These are phyloP conservation scores for Pythium phragmiticola DNA, from an alignment of 352 stramenopile species.

Conservation along the genomic window DNA sequence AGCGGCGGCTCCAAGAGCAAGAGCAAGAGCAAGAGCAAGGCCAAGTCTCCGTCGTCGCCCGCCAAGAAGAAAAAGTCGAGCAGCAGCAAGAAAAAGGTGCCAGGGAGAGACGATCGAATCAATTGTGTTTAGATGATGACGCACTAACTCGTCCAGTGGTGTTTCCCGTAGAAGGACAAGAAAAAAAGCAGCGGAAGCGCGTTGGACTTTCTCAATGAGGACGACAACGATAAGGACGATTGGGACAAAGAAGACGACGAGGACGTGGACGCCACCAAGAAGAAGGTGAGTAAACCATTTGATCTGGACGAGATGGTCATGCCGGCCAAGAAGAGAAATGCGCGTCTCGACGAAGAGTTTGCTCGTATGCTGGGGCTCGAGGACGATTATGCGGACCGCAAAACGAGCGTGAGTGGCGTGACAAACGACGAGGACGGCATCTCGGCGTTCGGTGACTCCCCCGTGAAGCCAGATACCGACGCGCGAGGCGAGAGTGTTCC, in stretches of 20 bases:
- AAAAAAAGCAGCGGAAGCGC: constrained; percentile 32
- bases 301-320: constrained; percentile 28
- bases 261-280: constrained; percentile 4
- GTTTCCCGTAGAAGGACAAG: constrained; percentile 33
- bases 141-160: neutral
- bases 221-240: constrained; percentile 14
- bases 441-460: constrained; percentile 3
- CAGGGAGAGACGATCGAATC: neutral
- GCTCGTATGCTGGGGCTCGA: constrained; percentile 62
- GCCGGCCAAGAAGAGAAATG: constrained; percentile 34
- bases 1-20: constrained; percentile 25
- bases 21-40: constrained; percentile 40
- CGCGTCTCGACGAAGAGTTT: constrained; percentile 57
- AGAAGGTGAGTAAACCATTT: constrained; percentile 14
- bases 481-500: constrained; percentile 10
- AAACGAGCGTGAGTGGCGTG: constrained; percentile 1
- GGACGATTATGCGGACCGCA: constrained; percentile 27
- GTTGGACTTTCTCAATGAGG: constrained; percentile 33
- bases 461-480: constrained; percentile 12
- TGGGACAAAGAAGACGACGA: constrained; percentile 27
- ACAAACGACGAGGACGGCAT: neutral
- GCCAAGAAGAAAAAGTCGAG: constrained; percentile 29
- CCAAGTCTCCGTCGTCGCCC: constrained; percentile 20
- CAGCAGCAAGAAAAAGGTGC: constrained; percentile 29
- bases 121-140: neutral